Conservation (phyloP, 148 eudicot species). For the Limonium bicolor region DNA sequence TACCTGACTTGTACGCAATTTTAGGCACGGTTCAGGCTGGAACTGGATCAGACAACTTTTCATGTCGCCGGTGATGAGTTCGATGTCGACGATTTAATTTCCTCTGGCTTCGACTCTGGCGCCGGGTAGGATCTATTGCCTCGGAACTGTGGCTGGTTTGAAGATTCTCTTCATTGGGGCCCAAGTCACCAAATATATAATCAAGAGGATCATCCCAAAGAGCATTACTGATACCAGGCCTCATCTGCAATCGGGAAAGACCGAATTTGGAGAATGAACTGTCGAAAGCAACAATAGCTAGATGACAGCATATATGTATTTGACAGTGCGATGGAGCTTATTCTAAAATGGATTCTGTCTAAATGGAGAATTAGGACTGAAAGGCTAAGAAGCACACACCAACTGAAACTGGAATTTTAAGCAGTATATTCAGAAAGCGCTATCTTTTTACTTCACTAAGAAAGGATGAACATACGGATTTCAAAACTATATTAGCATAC, state of each 20-base stretch:
- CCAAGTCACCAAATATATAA: conserved; percentile 14
- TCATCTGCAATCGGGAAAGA: conserved; percentile 1
- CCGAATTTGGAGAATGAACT: neutral
- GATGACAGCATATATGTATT: neutral
- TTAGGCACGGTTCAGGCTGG: no score
- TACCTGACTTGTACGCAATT: no score
- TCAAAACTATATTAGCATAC: no score
- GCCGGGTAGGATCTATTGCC: conserved; percentile 8
- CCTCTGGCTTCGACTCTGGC: conserved; percentile 15
- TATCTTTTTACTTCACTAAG: no score
- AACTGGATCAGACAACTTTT: no score
- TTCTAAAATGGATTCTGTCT: neutral
- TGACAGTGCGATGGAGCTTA: neutral
- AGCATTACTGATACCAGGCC: conserved; percentile 6
- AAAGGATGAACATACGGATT: no score
- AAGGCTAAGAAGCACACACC: neutral
- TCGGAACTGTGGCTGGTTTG: conserved; percentile 3
- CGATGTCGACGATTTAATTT: conserved; percentile 19
- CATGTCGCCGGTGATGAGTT: conserved; percentile 16
- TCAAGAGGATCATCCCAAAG: conserved; percentile 21
- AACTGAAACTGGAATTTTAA: no score
- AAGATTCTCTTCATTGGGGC: conserved; percentile 6
- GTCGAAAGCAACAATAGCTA: neutral
- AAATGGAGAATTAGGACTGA: neutral
- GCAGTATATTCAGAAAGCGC: no score